phyloP scores from a whole-genome alignment of 2,329 filamentous ascomycete species.

The Amauroascus verrucosus region DNA sequence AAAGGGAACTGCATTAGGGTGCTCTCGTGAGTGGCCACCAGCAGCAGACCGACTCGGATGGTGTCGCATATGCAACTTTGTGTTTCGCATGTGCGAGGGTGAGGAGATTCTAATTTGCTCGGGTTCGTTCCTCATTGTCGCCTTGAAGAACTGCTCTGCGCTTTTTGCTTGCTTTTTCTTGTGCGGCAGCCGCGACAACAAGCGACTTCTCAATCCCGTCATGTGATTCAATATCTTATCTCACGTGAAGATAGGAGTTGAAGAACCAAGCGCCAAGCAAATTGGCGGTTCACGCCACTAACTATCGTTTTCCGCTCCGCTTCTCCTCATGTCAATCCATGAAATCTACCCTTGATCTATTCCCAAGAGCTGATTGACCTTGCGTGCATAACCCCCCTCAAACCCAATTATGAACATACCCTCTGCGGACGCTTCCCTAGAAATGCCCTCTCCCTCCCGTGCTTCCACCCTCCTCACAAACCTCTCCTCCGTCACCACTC shows the following conservation, averaged over 20 bases:
- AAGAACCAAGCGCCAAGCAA: not conserved
- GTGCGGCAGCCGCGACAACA: not conserved
- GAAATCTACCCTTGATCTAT: not conserved
- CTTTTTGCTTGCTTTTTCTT: not conserved
- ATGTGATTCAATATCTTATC: not conserved
- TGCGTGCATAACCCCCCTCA: not conserved
- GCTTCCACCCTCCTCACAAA: slow-evolving; percentile 54
- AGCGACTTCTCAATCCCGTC: not conserved
- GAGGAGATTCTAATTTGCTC: not conserved
- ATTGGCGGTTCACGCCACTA: too few relatives aligned
- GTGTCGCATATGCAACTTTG: slow-evolving; percentile 4
- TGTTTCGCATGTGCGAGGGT: not conserved
- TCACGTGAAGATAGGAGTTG: not conserved
- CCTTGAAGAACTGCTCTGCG: not conserved
- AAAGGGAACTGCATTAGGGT: slow-evolving; percentile 9
- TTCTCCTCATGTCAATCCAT: not conserved
- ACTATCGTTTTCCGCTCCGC: not conserved
- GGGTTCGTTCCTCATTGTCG: not conserved
- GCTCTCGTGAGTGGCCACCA: slow-evolving; percentile 4
- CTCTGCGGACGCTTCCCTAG: not conserved
- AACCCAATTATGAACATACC: not conserved
- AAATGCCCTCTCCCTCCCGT: slow-evolving; percentile 32
- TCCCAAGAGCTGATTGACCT: not conserved
- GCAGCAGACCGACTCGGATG: not conserved
- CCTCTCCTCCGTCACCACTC: slow-evolving; percentile 49